Conservation (phyloP, 2,329 filamentous ascomycete genomes). For the Cryphonectria nitschkei region DNA sequence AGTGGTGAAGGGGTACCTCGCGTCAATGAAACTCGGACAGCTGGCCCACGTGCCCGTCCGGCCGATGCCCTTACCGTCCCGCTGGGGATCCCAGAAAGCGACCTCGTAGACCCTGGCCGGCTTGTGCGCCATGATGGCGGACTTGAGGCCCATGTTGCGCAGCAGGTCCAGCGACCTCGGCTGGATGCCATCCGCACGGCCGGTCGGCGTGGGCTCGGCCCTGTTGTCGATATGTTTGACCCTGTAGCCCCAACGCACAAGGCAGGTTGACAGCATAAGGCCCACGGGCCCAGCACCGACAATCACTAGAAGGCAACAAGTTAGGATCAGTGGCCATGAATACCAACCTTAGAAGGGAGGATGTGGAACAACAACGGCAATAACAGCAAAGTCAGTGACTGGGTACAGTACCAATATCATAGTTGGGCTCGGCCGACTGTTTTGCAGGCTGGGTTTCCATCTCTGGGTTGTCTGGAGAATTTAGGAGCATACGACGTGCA, state of each 20-base stretch:
- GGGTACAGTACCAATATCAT: slow-evolving; percentile 31
- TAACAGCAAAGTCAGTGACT: not conserved
- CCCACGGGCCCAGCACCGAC: slow-evolving; percentile 89
- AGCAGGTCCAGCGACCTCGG: slow-evolving; percentile 85
- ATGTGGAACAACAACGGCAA: not conserved
- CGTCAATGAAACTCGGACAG: slow-evolving; percentile 82
- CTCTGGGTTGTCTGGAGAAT: not conserved
- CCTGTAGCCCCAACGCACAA: slow-evolving; percentile 91
- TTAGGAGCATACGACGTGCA: not conserved
- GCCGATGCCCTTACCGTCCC: slow-evolving; percentile 59
- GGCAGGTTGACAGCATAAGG: slow-evolving; percentile 82
- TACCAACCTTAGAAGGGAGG: not conserved
- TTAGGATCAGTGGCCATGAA: slow-evolving; percentile 15
- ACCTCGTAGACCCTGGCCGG: slow-evolving; percentile 85
- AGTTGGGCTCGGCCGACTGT: slow-evolving; percentile 27
- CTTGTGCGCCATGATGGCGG: slow-evolving; percentile 82
- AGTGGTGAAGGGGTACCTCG: slow-evolving; percentile 71
- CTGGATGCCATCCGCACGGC: slow-evolving; percentile 90
- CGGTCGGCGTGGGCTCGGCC: slow-evolving; percentile 80
- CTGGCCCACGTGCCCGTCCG: slow-evolving; percentile 80
- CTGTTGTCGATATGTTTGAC: slow-evolving; percentile 95
- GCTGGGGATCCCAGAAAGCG: slow-evolving; percentile 71
- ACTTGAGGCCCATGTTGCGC: slow-evolving; percentile 87
- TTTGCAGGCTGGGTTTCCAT: slow-evolving; percentile 28
- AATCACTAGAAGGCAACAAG: slow-evolving; percentile 61